These are phyloP conservation scores for Sisymbrium irio DNA, from an alignment of 345 rosid genomes.

Conservation along the genomic window DNA sequence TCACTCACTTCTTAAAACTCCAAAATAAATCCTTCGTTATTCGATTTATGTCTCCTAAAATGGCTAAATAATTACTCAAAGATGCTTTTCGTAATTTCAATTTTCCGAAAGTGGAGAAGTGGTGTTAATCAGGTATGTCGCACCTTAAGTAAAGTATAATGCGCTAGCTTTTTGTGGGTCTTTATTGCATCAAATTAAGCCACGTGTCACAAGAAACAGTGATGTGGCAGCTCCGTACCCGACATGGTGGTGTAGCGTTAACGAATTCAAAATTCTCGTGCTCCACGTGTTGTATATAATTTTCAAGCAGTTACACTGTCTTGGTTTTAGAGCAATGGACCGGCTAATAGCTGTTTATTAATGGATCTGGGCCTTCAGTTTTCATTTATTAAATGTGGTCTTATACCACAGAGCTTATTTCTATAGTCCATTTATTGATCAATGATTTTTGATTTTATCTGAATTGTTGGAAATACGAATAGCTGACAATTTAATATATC, in stretches of 20 bases:
- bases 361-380: slow-evolving; percentile 17
- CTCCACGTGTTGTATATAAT: slow-evolving; percentile 9
- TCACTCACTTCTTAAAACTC: neutral
- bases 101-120: neutral
- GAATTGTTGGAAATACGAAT: no score
- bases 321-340: neutral
- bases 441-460: no score
- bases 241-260: neutral
- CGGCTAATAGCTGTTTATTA: neutral
- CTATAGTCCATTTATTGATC: neutral
- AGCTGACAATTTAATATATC: no score
- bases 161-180: slow-evolving; percentile 14
- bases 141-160: neutral
- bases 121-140: slow-evolving; percentile 8
- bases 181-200: neutral
- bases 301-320: slow-evolving; percentile 4
- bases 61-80: neutral
- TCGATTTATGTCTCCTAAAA: neutral
- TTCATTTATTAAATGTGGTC: neutral
- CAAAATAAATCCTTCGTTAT: slow-evolving; percentile 11
- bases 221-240: slow-evolving; percentile 24
- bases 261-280: slow-evolving; percentile 2
- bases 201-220: neutral
- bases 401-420: neutral
- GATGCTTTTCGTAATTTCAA: neutral